These are phyloP conservation scores for Calvatia gigantea DNA, from an alignment of 768 basidiomycete species.

Conservation along the genomic window DNA sequence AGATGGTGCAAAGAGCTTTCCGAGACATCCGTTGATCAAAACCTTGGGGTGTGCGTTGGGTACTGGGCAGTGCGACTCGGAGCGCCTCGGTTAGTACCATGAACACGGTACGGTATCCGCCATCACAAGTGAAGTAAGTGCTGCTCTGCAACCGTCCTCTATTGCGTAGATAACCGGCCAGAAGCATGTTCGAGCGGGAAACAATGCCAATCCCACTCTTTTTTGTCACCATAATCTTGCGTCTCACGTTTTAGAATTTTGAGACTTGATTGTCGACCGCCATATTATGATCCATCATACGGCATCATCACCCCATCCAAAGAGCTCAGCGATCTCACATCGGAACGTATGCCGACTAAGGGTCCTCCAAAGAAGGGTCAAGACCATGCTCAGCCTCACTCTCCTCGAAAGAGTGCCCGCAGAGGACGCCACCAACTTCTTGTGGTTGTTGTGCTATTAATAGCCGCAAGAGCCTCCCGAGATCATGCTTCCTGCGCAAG, in stretches of 20 bases:
- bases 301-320: not conserved
- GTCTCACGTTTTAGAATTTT: not conserved
- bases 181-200: too few relatives aligned
- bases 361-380: not conserved
- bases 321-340: too few relatives aligned
- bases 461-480: not conserved
- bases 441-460: not conserved
- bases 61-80: not conserved
- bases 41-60: not conserved
- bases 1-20: not conserved
- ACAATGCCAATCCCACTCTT: not conserved
- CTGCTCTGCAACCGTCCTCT: too few relatives aligned
- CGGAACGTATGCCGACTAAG: not conserved
- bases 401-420: not conserved
- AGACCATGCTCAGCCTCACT: not conserved
- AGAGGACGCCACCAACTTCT: not conserved
- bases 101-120: not conserved
- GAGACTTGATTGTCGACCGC: not conserved
- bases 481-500: not conserved
- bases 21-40: not conserved
- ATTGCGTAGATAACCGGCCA: too few relatives aligned
- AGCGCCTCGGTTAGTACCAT: not conserved
- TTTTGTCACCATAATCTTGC: not conserved
- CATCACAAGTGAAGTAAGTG: too few relatives aligned
- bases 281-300: not conserved